Conservation (phyloP, 176 grass and related monocot species). For the Oryza rufipogon region DNA sequence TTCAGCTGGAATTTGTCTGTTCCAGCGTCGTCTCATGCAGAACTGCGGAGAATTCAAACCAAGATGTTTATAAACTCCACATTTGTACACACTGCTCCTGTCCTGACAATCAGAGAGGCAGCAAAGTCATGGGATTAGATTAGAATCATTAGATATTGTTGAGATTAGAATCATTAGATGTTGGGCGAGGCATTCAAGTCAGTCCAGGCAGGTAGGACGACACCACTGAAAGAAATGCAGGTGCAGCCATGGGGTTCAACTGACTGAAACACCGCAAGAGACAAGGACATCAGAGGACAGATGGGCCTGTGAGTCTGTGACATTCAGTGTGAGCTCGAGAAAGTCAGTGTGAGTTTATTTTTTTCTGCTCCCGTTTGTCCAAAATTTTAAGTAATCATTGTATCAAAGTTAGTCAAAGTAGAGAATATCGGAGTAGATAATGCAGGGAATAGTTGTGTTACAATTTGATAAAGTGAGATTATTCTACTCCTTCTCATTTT, state of each 20-base stretch:
- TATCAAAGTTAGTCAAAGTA: too few species aligned
- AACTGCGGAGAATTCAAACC: conserved; percentile 31
- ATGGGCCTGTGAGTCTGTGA: neutral
- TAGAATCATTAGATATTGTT: neutral
- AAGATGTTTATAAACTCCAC: neutral
- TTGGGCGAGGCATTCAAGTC: neutral
- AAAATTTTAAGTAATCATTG: too few species aligned
- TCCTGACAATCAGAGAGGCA: neutral
- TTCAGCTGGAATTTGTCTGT: conserved; percentile 23
- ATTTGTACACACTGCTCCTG: conserved; percentile 10
- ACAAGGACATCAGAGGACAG: conserved; percentile 21
- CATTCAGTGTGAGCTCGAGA: neutral
- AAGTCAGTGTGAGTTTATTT: too few species aligned
- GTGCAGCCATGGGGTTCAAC: neutral
- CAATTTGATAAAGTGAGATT: too few species aligned
- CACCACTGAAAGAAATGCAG: conserved; percentile 45
- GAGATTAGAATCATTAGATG: neutral
- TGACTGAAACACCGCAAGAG: conserved; percentile 27
- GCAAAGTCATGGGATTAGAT: conserved; percentile 9
- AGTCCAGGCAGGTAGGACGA: conserved; percentile 31
- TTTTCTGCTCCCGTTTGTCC: too few species aligned
- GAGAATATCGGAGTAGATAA: too few species aligned
- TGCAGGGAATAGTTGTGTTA: too few species aligned
- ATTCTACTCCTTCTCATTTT: too few species aligned
- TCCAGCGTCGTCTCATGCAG: neutral